Base-by-base conservation (phyloP, 2,329 filamentous ascomycete species). In the Trichoderma guizhouense region DNA sequence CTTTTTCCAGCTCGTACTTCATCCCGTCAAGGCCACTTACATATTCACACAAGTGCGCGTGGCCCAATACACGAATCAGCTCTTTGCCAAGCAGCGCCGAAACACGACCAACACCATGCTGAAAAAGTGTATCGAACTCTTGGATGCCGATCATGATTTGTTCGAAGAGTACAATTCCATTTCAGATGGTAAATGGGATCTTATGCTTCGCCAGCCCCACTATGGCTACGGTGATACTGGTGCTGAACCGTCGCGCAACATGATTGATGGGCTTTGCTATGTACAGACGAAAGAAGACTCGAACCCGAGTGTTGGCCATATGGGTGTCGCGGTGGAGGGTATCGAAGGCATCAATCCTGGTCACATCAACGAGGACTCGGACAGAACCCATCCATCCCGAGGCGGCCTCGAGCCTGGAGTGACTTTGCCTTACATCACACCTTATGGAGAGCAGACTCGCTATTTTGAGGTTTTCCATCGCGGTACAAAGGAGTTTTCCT, bases 1-100 rank as follows among this genome's bases (percentile, higher is more conserved):
- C 0, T 88, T 89, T 74, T 91, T 89, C 77, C 84, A 92, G 74
- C 85, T 89, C 72, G 83, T 91, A 9, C 82, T 90, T 7, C 88
- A 91, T 69, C 89, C 89, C 0, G 84, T 88, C 61, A 85, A 87
- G 43, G 88, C 89, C 3, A 88, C 85, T 2, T 83, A 85, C n/a
- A 86, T 87, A 43, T 86, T 87, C 72, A 84, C 85, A 21, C 82
- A 85, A 53, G 84, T 86, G 34, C 83, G 83, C 67, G 82, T 86
- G 14, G 83, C 80, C 1, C 80, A 81, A 18, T 85, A 81, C 1
- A 82, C 78, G 39, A 90, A 91, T 73, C 84, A 86, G 30, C 80
- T 88, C 6, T 88, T 88, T 71, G 87, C 86, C 0, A 78, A 81
- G 1, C 88, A 91, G 79, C 83, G 88, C 67, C 83, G 89, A 18